Base-by-base conservation (phyloP, 768 basidiomycete species). In the Candolleomyces efflorescens region DNA sequence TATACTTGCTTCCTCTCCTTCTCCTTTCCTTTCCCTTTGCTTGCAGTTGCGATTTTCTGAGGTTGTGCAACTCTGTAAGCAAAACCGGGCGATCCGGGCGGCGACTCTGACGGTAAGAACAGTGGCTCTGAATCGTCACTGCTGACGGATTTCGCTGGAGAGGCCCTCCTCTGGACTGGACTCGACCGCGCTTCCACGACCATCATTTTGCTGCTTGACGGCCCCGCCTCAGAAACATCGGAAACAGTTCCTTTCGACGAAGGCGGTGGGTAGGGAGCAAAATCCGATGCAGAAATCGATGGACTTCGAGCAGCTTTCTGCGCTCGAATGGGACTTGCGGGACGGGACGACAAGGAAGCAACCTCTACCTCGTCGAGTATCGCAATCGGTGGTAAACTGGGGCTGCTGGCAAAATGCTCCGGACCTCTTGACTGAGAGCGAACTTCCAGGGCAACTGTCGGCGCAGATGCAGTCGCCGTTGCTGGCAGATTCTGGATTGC, bases 101-200 rank as follows among this genome's bases (percentile, higher is more conserved):
- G 22, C 9, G 58, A 57, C 11, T 20, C 36, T 11, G 80, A 82
- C 38, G 81, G 81, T 26, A 82, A 62, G 61, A 83, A 83, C 47
- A 82, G 68, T 26, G 81, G 82, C 13, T 74, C 60, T 50, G 65
- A 70, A 9, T 65, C 49, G 17, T 67, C 41, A 54, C 37, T 20
- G 55, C 43, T 15, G 49, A 53, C 17, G 48, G 38, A 12, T 24
- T 12, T 20, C 27, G 59, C 41, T 53, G 15, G 47, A 9, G 53
- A 17, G 7, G 48, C 12, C 22, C 23, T 38, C 17, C 45, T 60
- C 18, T 56, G 51, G 23, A 36, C 41, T 3, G 57, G 57, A 39
- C 51, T 53, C 9, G 22, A 22, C 13, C 13, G 36, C 4, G 20
- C 9, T 18, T 38, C 51, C 17, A 38, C 13, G 4, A 22, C 5